Evolutionary conservation across 2,329 filamentous ascomycete genomes (phyloP).

Genomic region (Colletotrichum tabaci): DNA sequence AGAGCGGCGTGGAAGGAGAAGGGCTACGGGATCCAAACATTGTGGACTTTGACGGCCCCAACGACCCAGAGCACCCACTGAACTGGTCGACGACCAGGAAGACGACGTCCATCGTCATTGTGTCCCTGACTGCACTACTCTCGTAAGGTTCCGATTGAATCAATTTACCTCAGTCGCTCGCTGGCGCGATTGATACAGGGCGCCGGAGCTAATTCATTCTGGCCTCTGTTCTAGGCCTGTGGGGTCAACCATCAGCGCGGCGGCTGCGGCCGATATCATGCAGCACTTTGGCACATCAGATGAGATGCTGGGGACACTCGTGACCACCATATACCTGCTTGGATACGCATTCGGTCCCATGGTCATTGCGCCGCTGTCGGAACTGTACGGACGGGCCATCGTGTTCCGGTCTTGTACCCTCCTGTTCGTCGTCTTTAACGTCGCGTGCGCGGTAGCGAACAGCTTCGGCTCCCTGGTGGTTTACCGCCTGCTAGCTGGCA

Average conservation of each 20-base stretch:
- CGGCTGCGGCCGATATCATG: constrained; percentile 64
- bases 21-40: constrained; percentile 48
- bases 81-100: constrained; percentile 71
- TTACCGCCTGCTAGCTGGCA: constrained; percentile 67
- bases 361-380: constrained; percentile 64
- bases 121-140: constrained; percentile 58
- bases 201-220: neutral
- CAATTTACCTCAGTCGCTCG: neutral
- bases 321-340: constrained; percentile 63
- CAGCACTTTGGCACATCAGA: constrained; percentile 66
- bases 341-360: constrained; percentile 66
- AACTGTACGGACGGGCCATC: constrained; percentile 62
- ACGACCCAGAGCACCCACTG: constrained; percentile 65
- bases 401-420: constrained; percentile 61
- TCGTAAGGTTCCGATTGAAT: constrained; percentile 54
- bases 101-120: constrained; percentile 67
- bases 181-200: neutral
- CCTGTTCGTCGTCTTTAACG: constrained; percentile 55
- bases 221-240: constrained; percentile 52
- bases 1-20: neutral
- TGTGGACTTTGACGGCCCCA: constrained; percentile 66
- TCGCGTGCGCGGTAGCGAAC: constrained; percentile 56
- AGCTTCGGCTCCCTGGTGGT: constrained; percentile 58
- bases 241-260: constrained; percentile 71
- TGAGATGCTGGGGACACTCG: constrained; percentile 51